phyloP scores from a whole-genome alignment of 2,329 filamentous ascomycete species.

The Alternaria longipes region DNA sequence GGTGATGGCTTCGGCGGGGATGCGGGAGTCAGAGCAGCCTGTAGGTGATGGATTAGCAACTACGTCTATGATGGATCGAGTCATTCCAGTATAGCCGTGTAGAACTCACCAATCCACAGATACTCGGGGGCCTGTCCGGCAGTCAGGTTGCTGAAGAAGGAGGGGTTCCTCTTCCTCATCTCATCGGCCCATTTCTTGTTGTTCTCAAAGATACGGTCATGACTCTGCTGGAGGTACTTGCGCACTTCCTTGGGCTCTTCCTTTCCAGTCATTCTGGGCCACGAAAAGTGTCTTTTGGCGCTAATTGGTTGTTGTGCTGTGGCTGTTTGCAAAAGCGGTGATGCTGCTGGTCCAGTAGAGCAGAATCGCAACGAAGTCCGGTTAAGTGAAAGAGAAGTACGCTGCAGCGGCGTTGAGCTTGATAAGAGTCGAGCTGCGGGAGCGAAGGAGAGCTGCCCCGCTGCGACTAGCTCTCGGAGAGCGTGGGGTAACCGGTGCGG shows the following conservation, averaged over 20 bases:
- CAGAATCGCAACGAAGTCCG: slow-evolving; percentile 8
- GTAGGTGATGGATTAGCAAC: not conserved
- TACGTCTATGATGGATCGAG: not conserved
- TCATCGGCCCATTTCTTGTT: slow-evolving; percentile 72
- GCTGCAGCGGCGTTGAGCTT: slow-evolving; percentile 9
- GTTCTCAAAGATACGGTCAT: slow-evolving; percentile 74
- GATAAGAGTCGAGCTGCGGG: slow-evolving; percentile 16
- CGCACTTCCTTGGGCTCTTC: slow-evolving; percentile 37
- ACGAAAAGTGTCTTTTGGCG: slow-evolving; percentile 17
- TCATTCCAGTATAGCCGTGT: not conserved
- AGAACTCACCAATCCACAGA: slow-evolving; percentile 59
- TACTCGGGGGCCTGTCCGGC: slow-evolving; percentile 75
- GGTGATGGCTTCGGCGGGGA: slow-evolving; percentile 54
- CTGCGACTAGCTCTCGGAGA: slow-evolving; percentile 26
- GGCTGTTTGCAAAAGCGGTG: slow-evolving; percentile 6
- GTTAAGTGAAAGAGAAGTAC: slow-evolving; percentile 8
- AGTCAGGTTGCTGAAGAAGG: slow-evolving; percentile 71
- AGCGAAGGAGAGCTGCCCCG: slow-evolving; percentile 19
- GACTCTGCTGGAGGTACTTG: slow-evolving; percentile 68
- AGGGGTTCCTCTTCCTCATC: slow-evolving; percentile 67
- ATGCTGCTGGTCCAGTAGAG: slow-evolving; percentile 3
- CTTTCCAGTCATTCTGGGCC: slow-evolving; percentile 33
- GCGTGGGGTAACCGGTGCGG: slow-evolving; percentile 36
- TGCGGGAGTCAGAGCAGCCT: slow-evolving; percentile 53
- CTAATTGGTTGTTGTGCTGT: slow-evolving; percentile 1